A percentile compares a stretch with the other conserved stretches of the same genome.
Evolutionary conservation across 2,329 filamentous ascomycete species (phyloP).

Genomic region (Diaporthe aspalathi): DNA sequence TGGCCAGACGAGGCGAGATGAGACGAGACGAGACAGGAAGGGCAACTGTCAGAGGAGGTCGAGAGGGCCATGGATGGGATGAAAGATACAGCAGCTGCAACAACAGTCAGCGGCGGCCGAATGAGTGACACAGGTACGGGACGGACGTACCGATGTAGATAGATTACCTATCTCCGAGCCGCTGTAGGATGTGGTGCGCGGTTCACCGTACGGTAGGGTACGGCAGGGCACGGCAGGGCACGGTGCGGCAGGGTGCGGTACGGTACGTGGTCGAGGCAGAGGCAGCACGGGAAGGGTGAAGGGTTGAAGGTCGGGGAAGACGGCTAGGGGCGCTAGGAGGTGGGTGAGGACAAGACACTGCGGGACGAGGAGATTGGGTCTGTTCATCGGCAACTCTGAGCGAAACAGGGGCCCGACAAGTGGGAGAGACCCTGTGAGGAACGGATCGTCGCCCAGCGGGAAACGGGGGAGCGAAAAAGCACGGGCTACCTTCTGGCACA

Average conservation of each 20-base stretch:
- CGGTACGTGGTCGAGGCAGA: background rate
- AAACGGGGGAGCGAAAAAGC: slow-evolving; percentile 13
- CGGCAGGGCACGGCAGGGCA: too few relatives aligned
- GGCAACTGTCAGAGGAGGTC: background rate
- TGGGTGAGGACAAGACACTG: slow-evolving; percentile 25
- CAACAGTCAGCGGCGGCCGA: too few relatives aligned
- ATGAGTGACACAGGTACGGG: slow-evolving; percentile 2
- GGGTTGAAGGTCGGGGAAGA: slow-evolving; percentile 24
- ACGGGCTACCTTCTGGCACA: slow-evolving; percentile 21
- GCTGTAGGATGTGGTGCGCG: too few relatives aligned
- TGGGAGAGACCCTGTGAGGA: slow-evolving; percentile 14
- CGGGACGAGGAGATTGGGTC: slow-evolving; percentile 36
- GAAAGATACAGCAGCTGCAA: background rate
- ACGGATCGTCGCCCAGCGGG: slow-evolving; percentile 27
- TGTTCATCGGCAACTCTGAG: slow-evolving; percentile 22
- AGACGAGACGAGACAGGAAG: slow-evolving; percentile 13
- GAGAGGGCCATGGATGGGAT: background rate
- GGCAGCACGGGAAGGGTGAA: slow-evolving; percentile 26
- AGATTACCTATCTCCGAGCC: background rate
- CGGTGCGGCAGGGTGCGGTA: background rate
- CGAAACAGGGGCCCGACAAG: slow-evolving; percentile 23
- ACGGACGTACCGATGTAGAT: background rate
- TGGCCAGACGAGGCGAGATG: background rate
- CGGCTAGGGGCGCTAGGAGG: slow-evolving; percentile 23
- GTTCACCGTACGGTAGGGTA: too few relatives aligned